Conservation (phyloP, 129 eudicot genomes). For the Flaveria trinervia region DNA sequence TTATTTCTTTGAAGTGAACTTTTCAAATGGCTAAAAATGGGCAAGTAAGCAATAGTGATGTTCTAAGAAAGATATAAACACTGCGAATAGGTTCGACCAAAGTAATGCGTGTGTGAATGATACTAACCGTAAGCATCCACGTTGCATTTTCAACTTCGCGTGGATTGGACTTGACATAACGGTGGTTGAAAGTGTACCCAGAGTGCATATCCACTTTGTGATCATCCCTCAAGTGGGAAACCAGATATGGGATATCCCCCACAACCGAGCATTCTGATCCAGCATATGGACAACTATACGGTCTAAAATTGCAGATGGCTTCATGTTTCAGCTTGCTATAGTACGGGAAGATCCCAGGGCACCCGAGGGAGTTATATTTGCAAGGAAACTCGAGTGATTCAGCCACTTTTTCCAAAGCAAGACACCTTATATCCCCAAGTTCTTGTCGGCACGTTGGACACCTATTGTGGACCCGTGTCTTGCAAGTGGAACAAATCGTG, state of each 20-base stretch:
- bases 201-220: constrained; percentile 84
- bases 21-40: background rate
- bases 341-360: constrained; percentile 71
- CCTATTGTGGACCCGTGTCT: constrained; percentile 54
- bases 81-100: background rate
- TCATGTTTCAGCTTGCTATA: constrained; percentile 78
- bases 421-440: constrained; percentile 72
- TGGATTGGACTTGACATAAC: constrained; percentile 81
- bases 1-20: background rate
- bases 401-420: constrained; percentile 70
- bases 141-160: constrained; percentile 84
- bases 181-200: constrained; percentile 75
- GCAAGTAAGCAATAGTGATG: background rate
- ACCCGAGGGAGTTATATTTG: constrained; percentile 59
- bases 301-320: constrained; percentile 63
- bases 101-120: constrained; percentile 1
- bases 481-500: constrained; percentile 68
- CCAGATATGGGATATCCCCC: constrained; percentile 68
- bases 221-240: constrained; percentile 72
- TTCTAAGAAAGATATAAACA: background rate
- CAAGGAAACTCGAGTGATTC: constrained; percentile 74
- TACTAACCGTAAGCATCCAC: constrained; percentile 82
- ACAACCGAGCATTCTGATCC: constrained; percentile 75
- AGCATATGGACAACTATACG: constrained; percentile 77
- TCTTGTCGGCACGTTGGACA: constrained; percentile 77